phyloP scores from a whole-genome alignment of 768 basidiomycete genomes.

The Kondoa malvinella region DNA sequence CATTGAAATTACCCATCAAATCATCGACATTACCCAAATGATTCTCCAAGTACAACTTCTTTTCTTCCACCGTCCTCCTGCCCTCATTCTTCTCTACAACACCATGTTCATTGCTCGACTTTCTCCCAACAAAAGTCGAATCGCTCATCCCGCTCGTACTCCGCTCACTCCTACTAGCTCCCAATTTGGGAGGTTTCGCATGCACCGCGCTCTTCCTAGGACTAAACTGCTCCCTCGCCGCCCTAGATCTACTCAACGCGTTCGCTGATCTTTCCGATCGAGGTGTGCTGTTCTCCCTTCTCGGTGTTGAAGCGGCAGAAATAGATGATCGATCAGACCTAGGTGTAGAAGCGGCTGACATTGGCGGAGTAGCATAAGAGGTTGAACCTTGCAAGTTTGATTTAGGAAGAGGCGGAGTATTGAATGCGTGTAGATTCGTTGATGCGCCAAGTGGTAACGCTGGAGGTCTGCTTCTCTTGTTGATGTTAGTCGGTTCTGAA shows the following conservation, averaged over 20 bases:
- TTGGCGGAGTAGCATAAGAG: no score
- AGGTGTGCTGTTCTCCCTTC: neutral
- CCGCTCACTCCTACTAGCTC: neutral
- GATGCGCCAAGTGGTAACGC: neutral
- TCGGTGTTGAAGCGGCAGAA: neutral
- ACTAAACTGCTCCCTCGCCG: neutral
- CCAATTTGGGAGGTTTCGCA: neutral
- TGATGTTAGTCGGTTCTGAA: no score
- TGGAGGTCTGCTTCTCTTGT: neutral
- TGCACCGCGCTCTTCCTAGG: neutral
- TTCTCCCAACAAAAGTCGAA: neutral
- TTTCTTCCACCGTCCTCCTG: neutral
- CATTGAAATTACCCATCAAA: neutral
- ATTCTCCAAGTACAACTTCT: neutral
- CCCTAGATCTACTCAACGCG: neutral
- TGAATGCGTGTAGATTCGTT: constrained; percentile 5
- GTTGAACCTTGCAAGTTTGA: neutral
- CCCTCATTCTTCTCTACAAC: neutral
- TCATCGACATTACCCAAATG: neutral
- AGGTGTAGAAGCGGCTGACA: no score
- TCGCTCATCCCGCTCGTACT: neutral
- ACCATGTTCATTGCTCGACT: neutral
- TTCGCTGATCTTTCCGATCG: neutral
- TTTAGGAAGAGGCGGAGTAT: neutral
- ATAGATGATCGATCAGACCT: neutral